Conservation (phyloP, 2,329 filamentous ascomycete species). For the Microdochium bolleyi region DNA sequence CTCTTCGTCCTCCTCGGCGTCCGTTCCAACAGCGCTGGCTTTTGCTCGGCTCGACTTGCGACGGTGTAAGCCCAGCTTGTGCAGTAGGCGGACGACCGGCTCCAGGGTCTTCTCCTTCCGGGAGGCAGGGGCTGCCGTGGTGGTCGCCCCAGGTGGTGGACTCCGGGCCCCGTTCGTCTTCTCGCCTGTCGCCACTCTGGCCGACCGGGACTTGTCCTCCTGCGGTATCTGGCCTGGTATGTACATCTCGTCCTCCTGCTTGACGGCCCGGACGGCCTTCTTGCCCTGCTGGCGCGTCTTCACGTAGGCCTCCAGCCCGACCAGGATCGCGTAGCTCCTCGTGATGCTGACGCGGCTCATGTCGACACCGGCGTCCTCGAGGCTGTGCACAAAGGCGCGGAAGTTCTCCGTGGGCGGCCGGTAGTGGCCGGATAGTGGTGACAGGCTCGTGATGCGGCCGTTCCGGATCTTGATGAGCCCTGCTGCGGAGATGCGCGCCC, state of each 20-base stretch:
- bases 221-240: not conserved
- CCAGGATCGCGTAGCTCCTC: conserved; percentile 72
- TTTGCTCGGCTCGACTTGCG: not conserved
- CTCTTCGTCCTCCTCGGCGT: not conserved
- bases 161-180: not conserved
- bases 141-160: no score
- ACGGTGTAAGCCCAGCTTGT: not conserved
- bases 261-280: conserved; percentile 23
- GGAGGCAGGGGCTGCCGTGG: not conserved
- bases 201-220: not conserved
- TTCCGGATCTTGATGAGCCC: conserved; percentile 80
- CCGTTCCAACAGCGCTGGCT: not conserved
- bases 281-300: conserved; percentile 61
- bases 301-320: conserved; percentile 75
- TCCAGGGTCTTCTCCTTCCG: not conserved
- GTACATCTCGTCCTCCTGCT: not conserved
- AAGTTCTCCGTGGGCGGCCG: conserved; percentile 79
- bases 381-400: conserved; percentile 65
- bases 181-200: not conserved
- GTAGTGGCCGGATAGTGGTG: conserved; percentile 72
- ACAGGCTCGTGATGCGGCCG: conserved; percentile 66
- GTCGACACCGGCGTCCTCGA: conserved; percentile 63
- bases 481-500: conserved; percentile 71
- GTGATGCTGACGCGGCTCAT: conserved; percentile 60
- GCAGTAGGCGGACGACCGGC: not conserved